Evolutionary conservation across 139 green algal genomes (phyloP).

Genomic region (Micractinium sp.): DNA sequence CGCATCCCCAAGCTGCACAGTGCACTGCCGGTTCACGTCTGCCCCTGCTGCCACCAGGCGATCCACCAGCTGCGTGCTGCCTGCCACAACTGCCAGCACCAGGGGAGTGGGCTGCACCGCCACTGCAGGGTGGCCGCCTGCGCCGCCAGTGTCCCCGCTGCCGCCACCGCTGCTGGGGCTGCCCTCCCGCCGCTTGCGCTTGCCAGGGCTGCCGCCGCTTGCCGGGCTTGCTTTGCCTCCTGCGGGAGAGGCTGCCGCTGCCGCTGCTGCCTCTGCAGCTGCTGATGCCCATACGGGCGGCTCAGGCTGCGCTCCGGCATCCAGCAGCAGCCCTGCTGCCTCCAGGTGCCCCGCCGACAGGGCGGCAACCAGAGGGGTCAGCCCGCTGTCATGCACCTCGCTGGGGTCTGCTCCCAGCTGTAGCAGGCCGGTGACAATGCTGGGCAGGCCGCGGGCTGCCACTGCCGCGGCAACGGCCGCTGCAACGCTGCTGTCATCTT

Average conservation of each 20-base stretch:
- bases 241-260: neutral
- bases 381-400: neutral
- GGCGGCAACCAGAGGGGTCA: neutral
- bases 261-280: neutral
- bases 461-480: neutral
- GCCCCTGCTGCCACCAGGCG: neutral
- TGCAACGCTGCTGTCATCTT: neutral
- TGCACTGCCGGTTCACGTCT: neutral
- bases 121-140: neutral
- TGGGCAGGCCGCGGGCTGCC: neutral
- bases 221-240: too few relatives aligned
- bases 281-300: neutral
- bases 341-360: constrained; percentile 23
- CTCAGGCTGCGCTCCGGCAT: neutral
- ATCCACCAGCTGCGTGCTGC: neutral
- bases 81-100: constrained; percentile 3
- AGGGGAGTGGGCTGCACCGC: constrained; percentile 4
- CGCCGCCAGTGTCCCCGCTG: neutral
- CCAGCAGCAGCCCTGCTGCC: constrained; percentile 8
- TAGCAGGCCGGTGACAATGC: neutral
- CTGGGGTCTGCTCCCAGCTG: neutral
- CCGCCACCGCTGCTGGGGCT: neutral
- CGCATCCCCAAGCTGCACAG: neutral
- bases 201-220: neutral
- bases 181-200: neutral